phyloP scores from a whole-genome alignment of 2,329 filamentous ascomycete genomes.

The Nannizziopsis barbatae region DNA sequence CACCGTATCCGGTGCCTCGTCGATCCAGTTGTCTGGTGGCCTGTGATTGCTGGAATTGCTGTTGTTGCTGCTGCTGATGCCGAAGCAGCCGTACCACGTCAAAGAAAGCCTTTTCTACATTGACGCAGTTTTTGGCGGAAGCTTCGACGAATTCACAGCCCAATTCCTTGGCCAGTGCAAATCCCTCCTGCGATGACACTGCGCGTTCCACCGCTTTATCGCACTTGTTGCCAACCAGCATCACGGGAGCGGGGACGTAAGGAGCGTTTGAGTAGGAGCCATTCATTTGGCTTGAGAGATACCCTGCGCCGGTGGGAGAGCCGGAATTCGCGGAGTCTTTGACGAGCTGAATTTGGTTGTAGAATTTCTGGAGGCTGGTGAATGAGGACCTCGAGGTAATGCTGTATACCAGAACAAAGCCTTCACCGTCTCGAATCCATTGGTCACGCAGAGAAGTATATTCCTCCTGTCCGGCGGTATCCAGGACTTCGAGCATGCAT shows the following conservation, averaged over 20 bases:
- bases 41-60: conserved; percentile 21
- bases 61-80: conserved; percentile 56
- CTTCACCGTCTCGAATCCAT: conserved; percentile 96
- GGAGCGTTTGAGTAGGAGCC: conserved; percentile 36
- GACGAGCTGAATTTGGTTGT: conserved; percentile 92
- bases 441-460: conserved; percentile 94
- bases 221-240: conserved; percentile 98
- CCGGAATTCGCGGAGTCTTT: conserved; percentile 65
- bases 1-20: conserved; percentile 26
- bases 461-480: conserved; percentile 96
- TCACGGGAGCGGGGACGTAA: conserved; percentile 67
- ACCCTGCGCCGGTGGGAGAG: conserved; percentile 42
- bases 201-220: conserved; percentile 92
- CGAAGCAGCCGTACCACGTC: conserved; percentile 88
- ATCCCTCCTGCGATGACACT: conserved; percentile 91
- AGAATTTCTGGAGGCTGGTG: conserved; percentile 85
- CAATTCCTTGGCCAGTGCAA: conserved; percentile 78
- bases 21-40: conserved; percentile 26
- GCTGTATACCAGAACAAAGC: conserved; percentile 95
- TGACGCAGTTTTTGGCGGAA: conserved; percentile 95
- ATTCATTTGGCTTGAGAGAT: conserved; percentile 40
- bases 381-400: conserved; percentile 96
- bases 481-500: conserved; percentile 89
- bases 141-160: conserved; percentile 96
- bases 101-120: conserved; percentile 96